These are phyloP conservation scores for Umbilicus rupestris DNA, from an alignment of 164 flowering plant species.

Conservation along the genomic window DNA sequence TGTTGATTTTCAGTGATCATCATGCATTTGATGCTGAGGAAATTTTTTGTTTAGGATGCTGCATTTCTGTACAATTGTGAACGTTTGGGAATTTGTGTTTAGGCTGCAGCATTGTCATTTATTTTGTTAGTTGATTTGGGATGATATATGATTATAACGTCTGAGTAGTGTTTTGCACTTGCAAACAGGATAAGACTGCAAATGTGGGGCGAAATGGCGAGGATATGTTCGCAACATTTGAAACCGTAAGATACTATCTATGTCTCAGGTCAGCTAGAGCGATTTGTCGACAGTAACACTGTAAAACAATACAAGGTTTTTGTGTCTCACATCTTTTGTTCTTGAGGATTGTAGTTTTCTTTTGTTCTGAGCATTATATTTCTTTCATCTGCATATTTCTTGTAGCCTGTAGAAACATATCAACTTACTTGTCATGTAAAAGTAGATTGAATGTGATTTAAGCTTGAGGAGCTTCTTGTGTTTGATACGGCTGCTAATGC, in stretches of 20 bases:
- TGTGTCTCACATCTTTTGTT: background rate
- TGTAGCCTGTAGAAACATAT: background rate
- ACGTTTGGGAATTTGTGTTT: background rate
- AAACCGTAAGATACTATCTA: conserved; percentile 42
- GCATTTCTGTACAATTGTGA: background rate
- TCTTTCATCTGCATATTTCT: background rate
- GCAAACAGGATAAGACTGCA: conserved; percentile 43
- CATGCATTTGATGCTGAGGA: background rate
- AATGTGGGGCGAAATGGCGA: conserved; percentile 41
- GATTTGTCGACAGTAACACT: conserved; percentile 16
- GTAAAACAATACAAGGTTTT: conserved; percentile 23
- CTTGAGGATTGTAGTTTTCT: background rate
- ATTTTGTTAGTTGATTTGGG: too few species aligned
- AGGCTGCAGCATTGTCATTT: too few species aligned
- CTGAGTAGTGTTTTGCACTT: background rate
- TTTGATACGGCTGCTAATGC: too few species aligned
- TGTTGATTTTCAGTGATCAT: background rate
- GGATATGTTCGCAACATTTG: conserved; percentile 32
- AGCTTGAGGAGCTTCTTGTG: too few species aligned
- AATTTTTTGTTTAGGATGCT: too few species aligned
- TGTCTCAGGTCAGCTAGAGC: conserved; percentile 47
- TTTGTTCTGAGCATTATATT: background rate
- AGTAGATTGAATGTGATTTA: too few species aligned
- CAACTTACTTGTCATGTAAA: too few species aligned
- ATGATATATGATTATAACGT: background rate